Base-by-base conservation (phyloP, 148 eudicot genomes). In the Camellia granthamiana region DNA sequence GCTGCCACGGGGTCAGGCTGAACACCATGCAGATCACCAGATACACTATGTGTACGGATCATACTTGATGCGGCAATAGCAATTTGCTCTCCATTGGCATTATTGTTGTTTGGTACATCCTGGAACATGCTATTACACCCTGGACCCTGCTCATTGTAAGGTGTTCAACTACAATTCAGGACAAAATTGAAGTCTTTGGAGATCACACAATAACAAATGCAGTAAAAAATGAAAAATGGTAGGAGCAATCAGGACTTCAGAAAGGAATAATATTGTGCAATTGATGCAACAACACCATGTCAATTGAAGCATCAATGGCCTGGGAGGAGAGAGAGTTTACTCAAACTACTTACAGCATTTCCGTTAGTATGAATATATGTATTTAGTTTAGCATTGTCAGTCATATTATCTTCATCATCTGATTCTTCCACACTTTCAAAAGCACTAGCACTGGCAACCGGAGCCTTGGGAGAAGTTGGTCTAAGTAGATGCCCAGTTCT, bases 1-100 rank as follows among this genome's bases (percentile, higher is more conserved):
- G 99, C 99, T 70, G 99, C 95, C 78, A 97, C 92, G 18, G 99
- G 99, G 82, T 97, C 95, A 78, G 98, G 95, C 83, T 87, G 99
- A 70, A 94, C 98, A 70, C 99, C 94, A 86, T 97, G 99, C 67
- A 97, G 88, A 84, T 97, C 98, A 81, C 98, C 99, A 81, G 99
- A 92, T 74, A 89, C 90, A 82, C 99, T 97, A 63, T 97, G 98
- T 62, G 99, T 89, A 68, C 94, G 97, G 49, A 97, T 92, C 95
- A 97, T 91, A 79, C 84, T 91, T 67, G 97, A 61, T 83, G 97
- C 84, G 78, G 87, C 83, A 16, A 88, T 74, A 69, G 90, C 82
- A 59, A 88, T 80, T 83, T 89, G 92, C 70, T 88, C 97, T 47
- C 91, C 94, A 75, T 87, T 89, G 75, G 85, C 91, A 79, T 80